Base-by-base conservation (phyloP, 768 basidiomycete species). In the Austroboletus eburneus region DNA sequence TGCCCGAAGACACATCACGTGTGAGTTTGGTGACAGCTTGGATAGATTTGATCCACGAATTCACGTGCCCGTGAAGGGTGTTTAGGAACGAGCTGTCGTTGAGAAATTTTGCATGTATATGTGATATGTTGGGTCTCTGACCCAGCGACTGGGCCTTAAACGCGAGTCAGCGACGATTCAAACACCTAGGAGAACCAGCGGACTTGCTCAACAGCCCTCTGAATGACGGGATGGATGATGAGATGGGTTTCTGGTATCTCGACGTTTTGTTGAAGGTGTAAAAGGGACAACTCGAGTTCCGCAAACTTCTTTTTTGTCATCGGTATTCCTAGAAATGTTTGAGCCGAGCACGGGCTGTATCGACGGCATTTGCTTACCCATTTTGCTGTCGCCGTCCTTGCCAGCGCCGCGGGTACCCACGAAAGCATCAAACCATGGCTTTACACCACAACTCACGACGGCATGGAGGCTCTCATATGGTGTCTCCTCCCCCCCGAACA, bases 281-380 rank as follows among this genome's bases (percentile, higher is more conserved):
- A 72, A 14, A 98, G 72, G 2, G 91, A 93, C 9, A 97, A 70
- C 66, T 99, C 95, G 45, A 98, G 83, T 58, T 99, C 96, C 8
- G 96, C 95, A 61, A 98, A 97, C 69, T 97, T 98, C 75, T 94
- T 94, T 80, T 97, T 98, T 38, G 95, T 93, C 78, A 96, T 91
- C 3, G 96, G 96, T 48, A 99, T 98, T 41, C 85, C 85, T 80
- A 27, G 46, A 21, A 39, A 21, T 6, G 17, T 24, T 37, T 59
- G 34, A 59, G 55, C 17, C 2, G 33, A 41, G 21, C 10, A 25
- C 17, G 39, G 27, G 24, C 9, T 9, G 14, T 8, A 10, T 18
- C 7, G 3, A 25, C 4, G 55, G 68, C 35, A 45, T 4, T 16
- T 8, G 57, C 76, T 48, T 47, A 75, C 90, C 91, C 83, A 91